These are phyloP conservation scores for Sphagnum magellanicum DNA, from an alignment of 228 moss, liverwort and hornwort genomes.

Conservation along the genomic window DNA sequence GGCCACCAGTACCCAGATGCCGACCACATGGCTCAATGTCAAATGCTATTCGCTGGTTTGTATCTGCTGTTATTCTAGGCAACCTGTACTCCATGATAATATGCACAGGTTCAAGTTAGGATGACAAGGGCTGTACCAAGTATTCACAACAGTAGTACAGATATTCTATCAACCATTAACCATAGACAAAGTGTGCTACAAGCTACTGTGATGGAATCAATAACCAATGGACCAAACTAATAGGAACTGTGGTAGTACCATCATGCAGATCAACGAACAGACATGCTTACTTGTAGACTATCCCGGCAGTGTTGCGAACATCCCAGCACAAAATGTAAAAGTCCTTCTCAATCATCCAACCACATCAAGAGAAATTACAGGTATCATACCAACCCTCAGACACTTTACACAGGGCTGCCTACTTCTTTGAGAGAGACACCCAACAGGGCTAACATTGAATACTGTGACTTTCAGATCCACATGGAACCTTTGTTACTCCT, in stretches of 20 bases:
- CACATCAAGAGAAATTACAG: neutral
- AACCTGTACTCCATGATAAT: slow-evolving; percentile 31
- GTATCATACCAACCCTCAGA: too few relatives aligned
- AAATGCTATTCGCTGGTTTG: slow-evolving; percentile 87
- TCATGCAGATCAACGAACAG: neutral
- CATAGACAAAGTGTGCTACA: too few relatives aligned
- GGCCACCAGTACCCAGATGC: slow-evolving; percentile 87
- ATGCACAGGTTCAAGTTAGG: neutral
- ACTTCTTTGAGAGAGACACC: too few relatives aligned
- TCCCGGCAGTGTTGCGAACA: slow-evolving; percentile 74
- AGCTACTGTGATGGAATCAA: too few relatives aligned
- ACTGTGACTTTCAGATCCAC: too few relatives aligned
- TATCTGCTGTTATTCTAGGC: slow-evolving; percentile 61
- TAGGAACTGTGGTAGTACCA: neutral
- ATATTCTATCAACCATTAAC: too few relatives aligned
- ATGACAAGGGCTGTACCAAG: too few relatives aligned
- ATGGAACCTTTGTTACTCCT: too few relatives aligned
- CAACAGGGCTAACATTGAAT: too few relatives aligned
- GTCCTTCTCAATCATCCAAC: slow-evolving; percentile 76
- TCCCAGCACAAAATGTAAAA: slow-evolving; percentile 98
- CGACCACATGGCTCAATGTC: slow-evolving; percentile 90
- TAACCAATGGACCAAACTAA: too few relatives aligned
- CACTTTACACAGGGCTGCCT: too few relatives aligned
- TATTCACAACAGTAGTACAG: too few relatives aligned
- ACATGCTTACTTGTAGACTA: slow-evolving; percentile 64